Conservation (phyloP, 768 basidiomycete genomes). For the Termitomyces sp. region DNA sequence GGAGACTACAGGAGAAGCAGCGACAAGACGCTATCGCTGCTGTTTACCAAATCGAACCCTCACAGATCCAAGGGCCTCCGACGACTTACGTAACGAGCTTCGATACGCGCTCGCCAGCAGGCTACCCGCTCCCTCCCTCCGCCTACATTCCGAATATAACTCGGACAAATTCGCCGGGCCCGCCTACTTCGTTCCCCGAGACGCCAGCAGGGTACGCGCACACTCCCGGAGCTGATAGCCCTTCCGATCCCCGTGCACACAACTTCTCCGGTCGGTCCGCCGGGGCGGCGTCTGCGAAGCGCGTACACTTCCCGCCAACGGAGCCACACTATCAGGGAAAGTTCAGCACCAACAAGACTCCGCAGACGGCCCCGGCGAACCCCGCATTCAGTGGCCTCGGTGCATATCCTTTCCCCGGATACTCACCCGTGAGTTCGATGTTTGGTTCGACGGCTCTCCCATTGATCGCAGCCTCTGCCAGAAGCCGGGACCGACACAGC, state of each 20-base stretch:
- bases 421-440: conserved; percentile 20
- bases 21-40: conserved; percentile 15
- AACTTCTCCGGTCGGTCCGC: conserved; percentile 6
- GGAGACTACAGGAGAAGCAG: conserved; percentile 10
- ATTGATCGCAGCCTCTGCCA: conserved; percentile 8
- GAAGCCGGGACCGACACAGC: conserved; percentile 14
- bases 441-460: conserved; percentile 1
- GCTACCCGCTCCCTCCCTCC: conserved; percentile 14
- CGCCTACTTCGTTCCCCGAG: conserved; percentile 11
- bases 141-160: conserved; percentile 4
- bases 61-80: conserved; percentile 20
- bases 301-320: conserved; percentile 12
- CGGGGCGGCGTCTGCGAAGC: conserved; percentile 1
- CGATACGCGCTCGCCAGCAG: conserved; percentile 17
- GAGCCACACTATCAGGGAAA: conserved; percentile 11
- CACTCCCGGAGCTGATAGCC: conserved; percentile 10
- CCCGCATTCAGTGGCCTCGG: conserved; percentile 7
- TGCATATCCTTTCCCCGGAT: conserved; percentile 20
- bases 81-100: conserved; percentile 18
- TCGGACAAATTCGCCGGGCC: conserved; percentile 3
- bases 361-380: conserved; percentile 20
- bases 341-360: conserved; percentile 12
- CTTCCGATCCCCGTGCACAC: conserved; percentile 5
- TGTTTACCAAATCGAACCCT: conserved; percentile 21
- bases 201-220: conserved; percentile 15